Base-by-base conservation (phyloP, 139 green algal species). In the Picochlorum sp. region DNA sequence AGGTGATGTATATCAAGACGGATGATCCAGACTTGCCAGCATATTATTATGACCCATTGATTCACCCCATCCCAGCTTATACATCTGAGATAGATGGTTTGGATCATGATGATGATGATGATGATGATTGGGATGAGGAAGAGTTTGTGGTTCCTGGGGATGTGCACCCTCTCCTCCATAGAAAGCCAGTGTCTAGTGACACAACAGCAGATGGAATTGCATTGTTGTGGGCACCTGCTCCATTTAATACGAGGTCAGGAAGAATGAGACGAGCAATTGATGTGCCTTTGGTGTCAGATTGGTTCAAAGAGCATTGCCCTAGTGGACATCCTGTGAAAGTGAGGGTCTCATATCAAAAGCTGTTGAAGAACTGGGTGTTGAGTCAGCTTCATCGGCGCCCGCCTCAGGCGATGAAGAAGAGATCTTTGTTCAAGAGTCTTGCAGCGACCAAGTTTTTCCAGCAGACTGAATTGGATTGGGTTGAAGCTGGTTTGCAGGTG, bases 381-480 rank as follows among this genome's bases (percentile, higher is more conserved):
- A 98, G 98, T 82, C 55, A 84, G 66, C 85, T 99, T 76, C 45
- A 69, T 15, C 11, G n/a, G 54, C 81, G 87, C 18, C 81, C 84
- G n/a, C 90, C 90, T 49, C 95, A 95, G 84, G 81, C 71, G 63
- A 70, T 87, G 71, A 97, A 97, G 81, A 97, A 97, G 80, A 95
- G 94, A 77, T 88, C 89, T 67, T 74, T 99, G 37, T 88, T 96
- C 71, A 81, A 80, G 37, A 81, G 84, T 50, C 85, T 98, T 20
- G 90, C 88, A 69, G 80, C 81, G 41, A 98, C 94, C 64, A 99
- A 99, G 82, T 99, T 99, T 79, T 99, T 99, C 77, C 94, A 99
- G 88, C 82, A 65, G 54, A 98, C 94, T 0, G 86, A 97, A 84
- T 81, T 99, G 68, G 94, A 99, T 81, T 99, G 94, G 94, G 94